Conservation (phyloP, 1,284 basidiomycete species). For the Wolfiporia cocos region DNA sequence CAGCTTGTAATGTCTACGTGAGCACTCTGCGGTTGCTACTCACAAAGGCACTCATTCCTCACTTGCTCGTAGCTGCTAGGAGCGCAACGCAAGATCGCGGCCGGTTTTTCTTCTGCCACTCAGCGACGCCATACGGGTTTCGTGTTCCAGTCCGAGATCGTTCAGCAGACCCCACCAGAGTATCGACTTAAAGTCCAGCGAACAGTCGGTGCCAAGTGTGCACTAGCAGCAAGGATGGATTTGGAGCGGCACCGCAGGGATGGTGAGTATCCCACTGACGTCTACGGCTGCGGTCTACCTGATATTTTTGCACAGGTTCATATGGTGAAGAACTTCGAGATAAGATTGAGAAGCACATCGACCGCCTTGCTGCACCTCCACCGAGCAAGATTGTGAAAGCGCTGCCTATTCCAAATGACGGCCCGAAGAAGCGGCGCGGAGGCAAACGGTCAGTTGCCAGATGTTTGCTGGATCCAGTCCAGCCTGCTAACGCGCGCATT, state of each 20-base stretch:
- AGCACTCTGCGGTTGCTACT: slow-evolving; percentile 21
- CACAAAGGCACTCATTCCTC: background rate
- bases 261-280: slow-evolving; percentile 39
- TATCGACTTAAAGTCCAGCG: slow-evolving; percentile 91
- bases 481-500: background rate
- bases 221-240: slow-evolving; percentile 91
- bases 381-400: slow-evolving; percentile 94
- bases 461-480: background rate
- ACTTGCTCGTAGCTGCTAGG: slow-evolving; percentile 69
- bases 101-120: slow-evolving; percentile 76
- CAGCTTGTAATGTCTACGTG: slow-evolving; percentile 93
- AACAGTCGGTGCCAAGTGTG: slow-evolving; percentile 89
- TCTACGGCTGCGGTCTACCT: slow-evolving; percentile 4
- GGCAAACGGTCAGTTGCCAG: slow-evolving; percentile 70
- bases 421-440: slow-evolving; percentile 91
- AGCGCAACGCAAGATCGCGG: slow-evolving; percentile 85
- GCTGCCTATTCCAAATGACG: slow-evolving; percentile 94
- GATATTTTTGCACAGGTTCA: slow-evolving; percentile 38
- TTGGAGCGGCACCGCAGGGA: slow-evolving; percentile 73
- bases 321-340: slow-evolving; percentile 80
- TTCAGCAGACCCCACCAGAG: slow-evolving; percentile 84
- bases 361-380: slow-evolving; percentile 90
- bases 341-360: slow-evolving; percentile 89
- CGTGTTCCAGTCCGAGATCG: slow-evolving; percentile 88
- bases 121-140: slow-evolving; percentile 95